These are phyloP conservation scores for Ceratocystis ficicola DNA, from an alignment of 2,329 filamentous ascomycete species.

Conservation along the genomic window DNA sequence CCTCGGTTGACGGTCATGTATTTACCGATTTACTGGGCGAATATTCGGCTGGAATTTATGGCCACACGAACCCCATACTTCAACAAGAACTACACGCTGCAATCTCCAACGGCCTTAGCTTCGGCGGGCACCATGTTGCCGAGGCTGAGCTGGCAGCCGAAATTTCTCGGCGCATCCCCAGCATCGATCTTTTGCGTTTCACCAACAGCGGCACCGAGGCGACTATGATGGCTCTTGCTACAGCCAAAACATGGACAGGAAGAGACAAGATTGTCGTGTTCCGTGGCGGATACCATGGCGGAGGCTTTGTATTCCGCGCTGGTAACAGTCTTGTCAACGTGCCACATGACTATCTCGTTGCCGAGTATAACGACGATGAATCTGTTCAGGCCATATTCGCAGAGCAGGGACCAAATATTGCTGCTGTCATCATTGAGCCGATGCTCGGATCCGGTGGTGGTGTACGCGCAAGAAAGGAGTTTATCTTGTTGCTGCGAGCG, in stretches of 20 bases:
- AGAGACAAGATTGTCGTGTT: conserved; percentile 41
- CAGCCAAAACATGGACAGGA: conserved; percentile 37
- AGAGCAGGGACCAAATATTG: conserved; percentile 34
- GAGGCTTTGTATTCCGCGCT: conserved; percentile 19
- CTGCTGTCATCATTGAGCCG: conserved; percentile 52
- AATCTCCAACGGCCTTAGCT: conserved; percentile 40
- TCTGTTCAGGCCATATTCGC: conserved; percentile 33
- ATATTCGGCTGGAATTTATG: conserved; percentile 53
- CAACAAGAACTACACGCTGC: conserved; percentile 36
- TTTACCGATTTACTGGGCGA: conserved; percentile 51
- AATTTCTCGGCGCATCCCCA: conserved; percentile 41
- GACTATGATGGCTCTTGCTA: conserved; percentile 46
- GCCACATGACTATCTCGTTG: conserved; percentile 45
- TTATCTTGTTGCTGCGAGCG: conserved; percentile 40
- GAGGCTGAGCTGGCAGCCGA: conserved; percentile 41
- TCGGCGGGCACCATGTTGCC: conserved; percentile 41
- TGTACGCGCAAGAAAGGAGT: conserved; percentile 38
- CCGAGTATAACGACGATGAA: conserved; percentile 47
- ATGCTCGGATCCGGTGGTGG: conserved; percentile 54
- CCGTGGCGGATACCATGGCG: conserved; percentile 34
- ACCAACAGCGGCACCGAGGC: conserved; percentile 56
- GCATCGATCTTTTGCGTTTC: conserved; percentile 46
- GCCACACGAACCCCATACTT: conserved; percentile 49
- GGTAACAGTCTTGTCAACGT: conserved; percentile 34
- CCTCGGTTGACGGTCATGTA: conserved; percentile 33